Percentiles rank a stretch among this genome's conserved stretches.
These are phyloP conservation scores for Halenospora varia DNA, from an alignment of 495 filamentous ascomycete species.

Conservation along the genomic window DNA sequence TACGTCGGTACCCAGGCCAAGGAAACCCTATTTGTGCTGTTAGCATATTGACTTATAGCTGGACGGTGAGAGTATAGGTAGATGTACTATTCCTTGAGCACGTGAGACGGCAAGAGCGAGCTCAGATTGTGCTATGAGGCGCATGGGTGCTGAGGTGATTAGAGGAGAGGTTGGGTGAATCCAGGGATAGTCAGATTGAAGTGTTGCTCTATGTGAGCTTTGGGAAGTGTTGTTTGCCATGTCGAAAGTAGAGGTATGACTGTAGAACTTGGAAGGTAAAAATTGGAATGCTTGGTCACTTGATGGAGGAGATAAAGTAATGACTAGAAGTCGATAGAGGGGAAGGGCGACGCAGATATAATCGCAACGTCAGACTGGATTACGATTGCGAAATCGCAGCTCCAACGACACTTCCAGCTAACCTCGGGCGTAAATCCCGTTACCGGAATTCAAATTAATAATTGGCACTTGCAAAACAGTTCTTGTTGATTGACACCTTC, in stretches of 20 bases:
- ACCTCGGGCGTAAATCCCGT: too few species aligned
- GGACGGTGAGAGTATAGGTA: too few species aligned
- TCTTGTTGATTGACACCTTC: not conserved
- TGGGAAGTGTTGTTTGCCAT: not conserved
- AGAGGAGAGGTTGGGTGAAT: slow-evolving; percentile 47
- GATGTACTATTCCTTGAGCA: too few species aligned
- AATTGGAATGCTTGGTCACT: not conserved
- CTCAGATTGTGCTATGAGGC: slow-evolving; percentile 56
- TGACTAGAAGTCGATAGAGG: not conserved
- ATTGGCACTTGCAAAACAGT: not conserved
- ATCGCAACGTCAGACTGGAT: too few species aligned
- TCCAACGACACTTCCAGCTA: too few species aligned
- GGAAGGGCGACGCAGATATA: too few species aligned
- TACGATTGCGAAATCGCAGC: not conserved
- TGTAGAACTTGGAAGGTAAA: not conserved
- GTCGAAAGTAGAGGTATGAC: not conserved
- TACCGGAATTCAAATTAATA: not conserved
- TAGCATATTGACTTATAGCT: too few species aligned
- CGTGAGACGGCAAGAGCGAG: slow-evolving; percentile 53
- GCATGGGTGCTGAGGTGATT: slow-evolving; percentile 69
- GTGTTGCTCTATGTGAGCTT: not conserved
- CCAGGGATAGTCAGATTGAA: slow-evolving; percentile 55
- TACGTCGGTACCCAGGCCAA: slow-evolving; percentile 24
- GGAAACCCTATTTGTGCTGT: not conserved
- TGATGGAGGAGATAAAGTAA: not conserved